A percentile compares a stretch with the other conserved stretches of the same genome.
Evolutionary conservation across 345 rosid species (phyloP).

Genomic region (Eucalyptus paniculata): DNA sequence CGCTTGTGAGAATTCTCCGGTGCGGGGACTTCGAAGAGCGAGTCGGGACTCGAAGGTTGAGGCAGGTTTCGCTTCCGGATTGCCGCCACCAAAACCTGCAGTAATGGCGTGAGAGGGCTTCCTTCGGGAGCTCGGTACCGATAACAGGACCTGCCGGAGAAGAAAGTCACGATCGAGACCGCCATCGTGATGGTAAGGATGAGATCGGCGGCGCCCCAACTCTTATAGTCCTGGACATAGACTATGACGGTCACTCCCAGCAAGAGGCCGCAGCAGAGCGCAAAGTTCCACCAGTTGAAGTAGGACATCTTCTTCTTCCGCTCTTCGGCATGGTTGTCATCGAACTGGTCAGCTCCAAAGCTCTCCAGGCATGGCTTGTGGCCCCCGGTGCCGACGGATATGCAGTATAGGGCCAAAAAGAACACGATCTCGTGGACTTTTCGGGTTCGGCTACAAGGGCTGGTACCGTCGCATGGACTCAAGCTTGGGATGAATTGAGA

Average conservation of each 20-base stretch:
- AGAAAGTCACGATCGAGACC: conserved; percentile 1
- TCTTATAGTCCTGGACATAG: conserved; percentile 16
- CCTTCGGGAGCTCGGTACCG: conserved; percentile 13
- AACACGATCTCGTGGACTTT: conserved; percentile 24
- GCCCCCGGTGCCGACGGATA: conserved; percentile 36
- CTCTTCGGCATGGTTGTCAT: conserved; percentile 26
- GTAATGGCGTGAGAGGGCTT: conserved; percentile 20
- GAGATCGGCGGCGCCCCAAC: conserved; percentile 18
- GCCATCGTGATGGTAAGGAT: conserved; percentile 18
- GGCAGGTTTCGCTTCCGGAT: conserved; percentile 17
- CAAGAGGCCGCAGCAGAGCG: conserved; percentile 17
- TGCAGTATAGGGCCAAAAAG: conserved; percentile 27
- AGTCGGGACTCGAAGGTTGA: conserved; percentile 6
- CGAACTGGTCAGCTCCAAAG: conserved; percentile 48
- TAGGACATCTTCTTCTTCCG: conserved; percentile 34
- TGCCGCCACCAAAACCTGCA: conserved; percentile 28
- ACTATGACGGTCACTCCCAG: conserved; percentile 26
- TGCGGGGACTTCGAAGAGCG: conserved; percentile 2
- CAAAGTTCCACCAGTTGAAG: conserved; percentile 46
- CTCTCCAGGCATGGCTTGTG: conserved; percentile 39
- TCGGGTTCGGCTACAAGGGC: conserved; percentile 7
- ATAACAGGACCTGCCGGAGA: conserved; percentile 7
- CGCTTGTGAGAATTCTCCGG: conserved; percentile 4
- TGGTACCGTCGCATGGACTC: conserved; percentile 1
- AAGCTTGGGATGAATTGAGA: conserved; percentile 18